Evolutionary conservation across 179 eudicot genomes (phyloP).

Genomic region (Spinacia oleracea): DNA sequence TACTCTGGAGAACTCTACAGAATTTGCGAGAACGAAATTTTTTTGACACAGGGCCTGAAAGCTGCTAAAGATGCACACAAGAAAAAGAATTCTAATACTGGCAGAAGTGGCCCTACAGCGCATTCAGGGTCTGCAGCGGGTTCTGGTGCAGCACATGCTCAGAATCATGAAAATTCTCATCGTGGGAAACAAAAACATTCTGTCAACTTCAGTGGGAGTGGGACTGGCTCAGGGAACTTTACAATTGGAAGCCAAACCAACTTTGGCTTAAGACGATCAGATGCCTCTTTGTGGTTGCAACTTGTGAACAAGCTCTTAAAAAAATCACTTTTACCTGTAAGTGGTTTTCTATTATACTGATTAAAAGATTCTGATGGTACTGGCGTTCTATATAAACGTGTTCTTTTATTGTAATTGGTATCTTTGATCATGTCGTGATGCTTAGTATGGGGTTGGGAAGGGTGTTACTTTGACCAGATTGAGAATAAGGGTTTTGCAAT

Average conservation of each 20-base stretch:
- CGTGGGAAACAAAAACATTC: conserved; percentile 77
- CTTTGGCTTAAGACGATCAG: conserved; percentile 69
- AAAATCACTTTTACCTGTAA: conserved; percentile 82
- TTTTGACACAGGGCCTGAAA: conserved; percentile 71
- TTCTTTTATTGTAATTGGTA: conserved; percentile 1
- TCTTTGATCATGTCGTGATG: conserved; percentile 12
- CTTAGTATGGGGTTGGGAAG: background rate
- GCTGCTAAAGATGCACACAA: conserved; percentile 80
- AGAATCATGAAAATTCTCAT: conserved; percentile 51
- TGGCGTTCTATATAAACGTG: background rate
- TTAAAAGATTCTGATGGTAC: conserved; percentile 3
- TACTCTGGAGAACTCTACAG: conserved; percentile 87
- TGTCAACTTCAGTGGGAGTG: conserved; percentile 47
- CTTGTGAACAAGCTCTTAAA: conserved; percentile 84
- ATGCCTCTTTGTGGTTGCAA: conserved; percentile 68
- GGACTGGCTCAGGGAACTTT: conserved; percentile 47
- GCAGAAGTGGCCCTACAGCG: conserved; percentile 43
- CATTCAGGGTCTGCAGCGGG: conserved; percentile 53
- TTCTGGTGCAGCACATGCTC: conserved; percentile 51
- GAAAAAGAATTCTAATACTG: conserved; percentile 53
- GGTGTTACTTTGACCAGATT: background rate
- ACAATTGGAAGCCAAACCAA: conserved; percentile 48
- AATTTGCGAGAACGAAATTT: conserved; percentile 77
- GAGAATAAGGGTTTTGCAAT: background rate
- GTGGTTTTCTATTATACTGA: conserved; percentile 30